Evolutionary conservation across 169 alveolate genomes (phyloP).

Genomic region (Plasmodium inui): DNA sequence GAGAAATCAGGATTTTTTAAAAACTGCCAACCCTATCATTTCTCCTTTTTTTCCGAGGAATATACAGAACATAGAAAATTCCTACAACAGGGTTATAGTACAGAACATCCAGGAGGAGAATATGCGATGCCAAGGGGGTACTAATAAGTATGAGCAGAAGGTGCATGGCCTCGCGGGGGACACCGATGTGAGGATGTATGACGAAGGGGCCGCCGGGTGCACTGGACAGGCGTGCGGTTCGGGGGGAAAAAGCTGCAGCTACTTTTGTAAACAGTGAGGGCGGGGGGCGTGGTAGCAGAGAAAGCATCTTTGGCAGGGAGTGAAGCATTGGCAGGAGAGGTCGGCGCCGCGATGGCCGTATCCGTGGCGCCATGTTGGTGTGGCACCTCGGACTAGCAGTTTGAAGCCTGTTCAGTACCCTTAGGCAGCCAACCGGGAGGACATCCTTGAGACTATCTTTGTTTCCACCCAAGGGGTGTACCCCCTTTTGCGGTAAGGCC

Average conservation of each 20-base stretch:
- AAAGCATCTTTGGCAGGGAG: too few species aligned
- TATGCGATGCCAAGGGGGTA: background rate
- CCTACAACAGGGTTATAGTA: constrained; percentile 20
- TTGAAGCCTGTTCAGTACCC: background rate
- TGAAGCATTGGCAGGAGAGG: background rate
- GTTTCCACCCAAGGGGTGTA: background rate
- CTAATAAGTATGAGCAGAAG: background rate
- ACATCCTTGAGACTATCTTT: background rate
- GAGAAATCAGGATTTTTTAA: constrained; percentile 20
- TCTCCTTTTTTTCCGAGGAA: constrained; percentile 37
- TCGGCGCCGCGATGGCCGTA: too few species aligned
- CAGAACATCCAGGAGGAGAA: constrained; percentile 25
- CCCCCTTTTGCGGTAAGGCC: background rate
- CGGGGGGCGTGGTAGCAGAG: background rate
- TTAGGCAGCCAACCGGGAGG: background rate
- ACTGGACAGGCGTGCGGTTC: background rate
- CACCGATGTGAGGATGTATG: background rate
- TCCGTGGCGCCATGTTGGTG: background rate
- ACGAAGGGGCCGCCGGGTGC: background rate
- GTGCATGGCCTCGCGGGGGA: background rate
- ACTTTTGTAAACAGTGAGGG: constrained; percentile 24
- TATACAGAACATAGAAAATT: constrained; percentile 39
- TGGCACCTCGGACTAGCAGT: background rate
- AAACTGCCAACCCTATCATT: constrained; percentile 34
- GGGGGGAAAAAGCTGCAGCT: constrained; percentile 22